phyloP scores from a whole-genome alignment of 2,329 filamentous ascomycete genomes.

The Purpureocillium takamizusanense region DNA sequence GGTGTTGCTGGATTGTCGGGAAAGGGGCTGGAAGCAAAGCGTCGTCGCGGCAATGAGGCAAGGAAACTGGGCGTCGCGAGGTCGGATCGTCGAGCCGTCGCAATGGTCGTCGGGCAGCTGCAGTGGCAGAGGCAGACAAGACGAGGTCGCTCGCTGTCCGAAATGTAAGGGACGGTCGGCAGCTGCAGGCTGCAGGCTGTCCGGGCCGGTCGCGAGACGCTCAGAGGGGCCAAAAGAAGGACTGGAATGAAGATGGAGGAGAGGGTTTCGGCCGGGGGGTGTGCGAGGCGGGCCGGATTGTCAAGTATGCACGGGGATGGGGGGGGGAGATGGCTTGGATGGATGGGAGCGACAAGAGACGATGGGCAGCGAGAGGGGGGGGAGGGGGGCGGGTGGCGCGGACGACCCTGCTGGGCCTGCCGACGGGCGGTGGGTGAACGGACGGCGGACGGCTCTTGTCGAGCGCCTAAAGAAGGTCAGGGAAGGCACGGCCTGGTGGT shows the following conservation, averaged over 20 bases:
- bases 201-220: slow-evolving; percentile 7
- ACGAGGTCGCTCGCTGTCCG: slow-evolving; percentile 5
- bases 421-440: too few species aligned
- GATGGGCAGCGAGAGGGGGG: too few species aligned
- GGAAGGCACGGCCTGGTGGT: too few species aligned
- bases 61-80: slow-evolving; percentile 1
- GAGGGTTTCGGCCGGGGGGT: slow-evolving; percentile 12
- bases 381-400: too few species aligned
- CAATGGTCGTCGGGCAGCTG: slow-evolving; percentile 1
- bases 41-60: background rate
- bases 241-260: slow-evolving; percentile 20
- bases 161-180: too few species aligned
- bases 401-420: too few species aligned
- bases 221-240: slow-evolving; percentile 21
- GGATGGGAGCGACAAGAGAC: too few species aligned
- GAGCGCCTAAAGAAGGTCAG: too few species aligned
- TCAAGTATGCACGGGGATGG: slow-evolving; percentile 11
- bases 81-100: slow-evolving; percentile 2
- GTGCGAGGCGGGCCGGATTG: slow-evolving; percentile 5
- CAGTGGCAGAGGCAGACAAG: background rate
- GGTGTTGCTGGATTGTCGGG: background rate
- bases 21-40: too few species aligned
- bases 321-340: too few species aligned
- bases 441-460: too few species aligned
- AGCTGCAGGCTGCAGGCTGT: slow-evolving; percentile 2